Evolutionary conservation across 2,329 filamentous ascomycete genomes (phyloP).

Genomic region (Sclerotinia minor): DNA sequence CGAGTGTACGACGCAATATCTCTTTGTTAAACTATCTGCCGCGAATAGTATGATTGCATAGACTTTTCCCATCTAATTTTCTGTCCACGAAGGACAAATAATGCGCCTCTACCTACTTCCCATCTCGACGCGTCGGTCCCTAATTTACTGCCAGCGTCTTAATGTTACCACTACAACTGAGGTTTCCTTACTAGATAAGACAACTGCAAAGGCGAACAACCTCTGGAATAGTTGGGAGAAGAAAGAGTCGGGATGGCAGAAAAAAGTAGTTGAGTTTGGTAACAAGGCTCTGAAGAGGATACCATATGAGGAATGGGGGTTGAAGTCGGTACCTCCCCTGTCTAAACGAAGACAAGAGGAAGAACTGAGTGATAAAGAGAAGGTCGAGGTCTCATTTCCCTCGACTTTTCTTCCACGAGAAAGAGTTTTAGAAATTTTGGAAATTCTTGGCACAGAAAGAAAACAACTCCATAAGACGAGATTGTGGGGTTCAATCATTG

Average conservation of each 20-base stretch:
- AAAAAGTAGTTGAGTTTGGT: slow-evolving; percentile 79
- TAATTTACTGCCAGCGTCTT: slow-evolving; percentile 86
- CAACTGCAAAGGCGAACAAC: slow-evolving; percentile 67
- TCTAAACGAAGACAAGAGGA: slow-evolving; percentile 65
- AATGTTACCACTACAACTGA: slow-evolving; percentile 55
- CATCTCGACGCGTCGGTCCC: slow-evolving; percentile 83
- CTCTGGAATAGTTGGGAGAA: slow-evolving; percentile 89
- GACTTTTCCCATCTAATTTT: not conserved
- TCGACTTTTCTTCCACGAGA: slow-evolving; percentile 64
- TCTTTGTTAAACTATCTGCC: not conserved
- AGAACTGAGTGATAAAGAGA: slow-evolving; percentile 61
- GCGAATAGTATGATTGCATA: not conserved
- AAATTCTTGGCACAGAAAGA: slow-evolving; percentile 73
- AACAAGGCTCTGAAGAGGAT: slow-evolving; percentile 84
- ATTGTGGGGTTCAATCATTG: slow-evolving; percentile 77
- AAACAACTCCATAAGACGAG: slow-evolving; percentile 74
- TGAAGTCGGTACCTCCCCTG: slow-evolving; percentile 89
- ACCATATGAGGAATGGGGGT: slow-evolving; percentile 94
- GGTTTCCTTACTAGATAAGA: slow-evolving; percentile 63
- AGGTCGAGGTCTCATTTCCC: slow-evolving; percentile 76
- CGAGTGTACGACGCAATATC: not conserved
- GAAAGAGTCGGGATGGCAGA: slow-evolving; percentile 83
- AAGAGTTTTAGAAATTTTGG: slow-evolving; percentile 65
- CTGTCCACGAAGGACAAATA: slow-evolving; percentile 4
- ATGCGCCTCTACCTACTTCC: slow-evolving; percentile 96